Base-by-base conservation (phyloP, 2,329 filamentous ascomycete genomes). In the Mycogone perniciosa region DNA sequence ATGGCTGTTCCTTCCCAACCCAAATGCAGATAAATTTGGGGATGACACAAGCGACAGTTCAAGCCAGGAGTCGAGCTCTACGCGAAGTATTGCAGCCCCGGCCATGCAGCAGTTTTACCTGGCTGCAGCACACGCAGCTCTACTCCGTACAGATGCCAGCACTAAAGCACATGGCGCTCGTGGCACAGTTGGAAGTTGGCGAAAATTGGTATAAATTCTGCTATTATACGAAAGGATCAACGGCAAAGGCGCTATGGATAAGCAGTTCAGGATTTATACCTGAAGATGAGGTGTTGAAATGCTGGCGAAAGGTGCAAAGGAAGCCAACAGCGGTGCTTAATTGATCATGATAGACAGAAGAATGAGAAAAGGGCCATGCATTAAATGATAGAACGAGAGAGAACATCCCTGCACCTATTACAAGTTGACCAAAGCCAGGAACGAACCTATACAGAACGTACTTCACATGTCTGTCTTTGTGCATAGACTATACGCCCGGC, bases 71-170 rank as follows among this genome's bases (percentile, higher is more conserved):
- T 38, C 9, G 35, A 38, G n/a, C 7, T 11, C 10, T 38, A 38
- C 20, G 20, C 10, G 13, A 5, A 34, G 37, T 41, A 34, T 52
- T 46, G 44, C 44, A 29, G 34, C 31, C 34, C 44, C 44, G 9
- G 44, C 44, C 44, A 43, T 46, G 27, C 33, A 46, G 44, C 8
- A 27, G 44, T 27, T 46, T 46, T 37, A 46, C 31, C 44, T 46
- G 27, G 8, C 40, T 31, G 40, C 40, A 43, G 40, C 40, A 43
- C 26, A 30, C 27, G 40, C 44, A 13, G 44, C 31, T 34, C 20
- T 41, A n/a, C n/a, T n/a, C n/a, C n/a, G n/a, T n/a, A 33, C 39
- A 42, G 13, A 41, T 48, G 46, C 37, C 46, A 27, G 37, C 29
- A 43, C 37, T 48, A 37, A 35, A 27, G 33, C 8, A 46, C 20